phyloP scores from a whole-genome alignment of 768 basidiomycete species.

The Lentinula sp. region DNA sequence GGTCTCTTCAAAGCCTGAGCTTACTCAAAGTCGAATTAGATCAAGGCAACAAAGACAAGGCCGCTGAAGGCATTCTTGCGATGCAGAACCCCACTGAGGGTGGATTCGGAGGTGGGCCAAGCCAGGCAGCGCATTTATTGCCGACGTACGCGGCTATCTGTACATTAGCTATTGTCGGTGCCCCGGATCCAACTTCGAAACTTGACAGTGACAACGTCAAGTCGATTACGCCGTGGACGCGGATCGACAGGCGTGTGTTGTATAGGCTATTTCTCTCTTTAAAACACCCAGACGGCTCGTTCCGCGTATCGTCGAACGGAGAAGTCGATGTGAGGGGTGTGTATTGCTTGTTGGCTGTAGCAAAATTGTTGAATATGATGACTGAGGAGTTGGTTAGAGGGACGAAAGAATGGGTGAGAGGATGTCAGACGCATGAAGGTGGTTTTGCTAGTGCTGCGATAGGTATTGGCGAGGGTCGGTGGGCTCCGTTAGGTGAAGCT shows the following conservation, averaged over 20 bases:
- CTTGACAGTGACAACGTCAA: constrained; percentile 33
- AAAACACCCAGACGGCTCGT: constrained; percentile 91
- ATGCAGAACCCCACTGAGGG: constrained; percentile 78
- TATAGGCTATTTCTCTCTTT: constrained; percentile 89
- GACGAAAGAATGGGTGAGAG: constrained; percentile 74
- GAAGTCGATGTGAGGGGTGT: constrained; percentile 97
- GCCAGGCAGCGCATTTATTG: constrained; percentile 82
- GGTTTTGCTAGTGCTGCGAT: constrained; percentile 83
- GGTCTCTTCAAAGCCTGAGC: constrained; percentile 84
- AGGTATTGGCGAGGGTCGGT: constrained; percentile 50
- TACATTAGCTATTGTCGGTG: constrained; percentile 74
- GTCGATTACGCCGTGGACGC: constrained; percentile 75
- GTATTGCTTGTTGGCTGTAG: constrained; percentile 85
- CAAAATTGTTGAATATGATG: constrained; percentile 77
- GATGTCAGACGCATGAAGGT: constrained; percentile 97
- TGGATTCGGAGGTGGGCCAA: constrained; percentile 89
- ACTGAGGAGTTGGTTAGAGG: constrained; percentile 82
- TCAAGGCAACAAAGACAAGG: constrained; percentile 73
- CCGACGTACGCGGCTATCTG: constrained; percentile 88
- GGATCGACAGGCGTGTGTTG: constrained; percentile 71
- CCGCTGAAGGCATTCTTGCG: constrained; percentile 71
- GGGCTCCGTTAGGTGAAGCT: constrained; percentile 87
- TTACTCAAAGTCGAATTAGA: constrained; percentile 74
- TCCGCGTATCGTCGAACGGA: constrained; percentile 78
- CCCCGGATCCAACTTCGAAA: constrained; percentile 13